Evolutionary conservation across 2,329 filamentous ascomycete species (phyloP).

Genomic region (Echinosphaeria canescens): DNA sequence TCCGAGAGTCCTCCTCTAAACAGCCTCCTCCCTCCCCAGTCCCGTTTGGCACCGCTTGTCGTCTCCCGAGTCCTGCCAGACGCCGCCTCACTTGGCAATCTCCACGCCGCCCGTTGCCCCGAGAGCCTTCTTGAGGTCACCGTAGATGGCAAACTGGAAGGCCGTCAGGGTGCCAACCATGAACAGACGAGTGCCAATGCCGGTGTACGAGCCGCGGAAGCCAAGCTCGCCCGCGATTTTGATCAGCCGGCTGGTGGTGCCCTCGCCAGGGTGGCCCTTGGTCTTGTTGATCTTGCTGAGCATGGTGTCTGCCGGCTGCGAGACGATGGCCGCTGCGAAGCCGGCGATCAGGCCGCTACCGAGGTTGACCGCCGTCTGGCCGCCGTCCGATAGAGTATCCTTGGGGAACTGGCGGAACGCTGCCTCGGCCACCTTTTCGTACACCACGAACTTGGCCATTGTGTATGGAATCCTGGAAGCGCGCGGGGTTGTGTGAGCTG

Average conservation of each 20-base stretch:
- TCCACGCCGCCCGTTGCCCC: conserved; percentile 58
- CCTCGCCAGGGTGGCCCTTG: conserved; percentile 46
- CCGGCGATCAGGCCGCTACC: conserved; percentile 50
- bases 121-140: conserved; percentile 41
- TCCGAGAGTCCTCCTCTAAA: neutral
- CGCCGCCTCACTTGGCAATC: conserved; percentile 29
- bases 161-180: conserved; percentile 45
- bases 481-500: neutral
- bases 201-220: conserved; percentile 39
- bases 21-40: neutral
- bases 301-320: conserved; percentile 58
- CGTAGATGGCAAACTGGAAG: conserved; percentile 53
- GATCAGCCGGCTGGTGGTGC: conserved; percentile 42
- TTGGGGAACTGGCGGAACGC: conserved; percentile 7
- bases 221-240: conserved; percentile 55
- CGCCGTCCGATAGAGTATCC: conserved; percentile 8
- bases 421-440: conserved; percentile 7
- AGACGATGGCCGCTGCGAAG: conserved; percentile 52
- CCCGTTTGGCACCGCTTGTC: too few relatives aligned
- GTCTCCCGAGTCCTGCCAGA: too few relatives aligned
- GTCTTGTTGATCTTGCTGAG: conserved; percentile 65
- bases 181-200: conserved; percentile 49
- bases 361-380: conserved; percentile 40
- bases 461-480: conserved; percentile 7
- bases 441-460: conserved; percentile 8